Conservation (phyloP, 2,329 filamentous ascomycete genomes). For the Tolypocladium ophioglossoides region DNA sequence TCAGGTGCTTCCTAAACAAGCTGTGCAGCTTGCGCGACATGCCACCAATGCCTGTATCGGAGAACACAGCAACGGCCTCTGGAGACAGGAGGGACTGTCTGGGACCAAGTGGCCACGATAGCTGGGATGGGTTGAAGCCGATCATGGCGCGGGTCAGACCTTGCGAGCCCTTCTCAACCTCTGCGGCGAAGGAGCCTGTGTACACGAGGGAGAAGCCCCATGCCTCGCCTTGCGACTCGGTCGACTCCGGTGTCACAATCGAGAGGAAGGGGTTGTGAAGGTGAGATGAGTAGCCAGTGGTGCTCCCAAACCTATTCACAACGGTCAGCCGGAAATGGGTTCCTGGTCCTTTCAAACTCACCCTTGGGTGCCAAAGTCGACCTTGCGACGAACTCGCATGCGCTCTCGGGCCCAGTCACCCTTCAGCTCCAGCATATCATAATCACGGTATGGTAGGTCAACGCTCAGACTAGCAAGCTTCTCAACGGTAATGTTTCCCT, state of each 20-base stretch:
- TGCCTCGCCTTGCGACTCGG: conserved; percentile 48
- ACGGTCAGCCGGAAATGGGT: not conserved
- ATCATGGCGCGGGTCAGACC: conserved; percentile 49
- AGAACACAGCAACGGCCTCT: conserved; percentile 53
- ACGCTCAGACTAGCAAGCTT: conserved; percentile 50
- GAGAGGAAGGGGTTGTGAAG: conserved; percentile 55
- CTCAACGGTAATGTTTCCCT: conserved; percentile 39
- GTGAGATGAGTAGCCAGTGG: conserved; percentile 51
- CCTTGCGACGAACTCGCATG: conserved; percentile 39
- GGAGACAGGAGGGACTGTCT: conserved; percentile 49
- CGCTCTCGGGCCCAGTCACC: conserved; percentile 55
- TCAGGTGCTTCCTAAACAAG: conserved; percentile 50
- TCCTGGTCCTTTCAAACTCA: conserved; percentile 14
- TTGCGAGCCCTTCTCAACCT: conserved; percentile 52
- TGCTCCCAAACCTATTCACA: conserved; percentile 43
- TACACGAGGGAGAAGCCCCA: conserved; percentile 58
- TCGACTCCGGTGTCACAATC: conserved; percentile 43
- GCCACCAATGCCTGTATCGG: conserved; percentile 44
- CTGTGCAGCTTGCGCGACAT: conserved; percentile 53
- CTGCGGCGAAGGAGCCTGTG: conserved; percentile 49
- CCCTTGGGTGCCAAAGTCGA: conserved; percentile 47
- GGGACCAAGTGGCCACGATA: conserved; percentile 45
- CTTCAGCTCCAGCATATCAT: conserved; percentile 50
- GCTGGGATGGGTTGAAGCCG: conserved; percentile 49
- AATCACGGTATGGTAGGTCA: conserved; percentile 48